Percentiles rank a stretch among this genome's conserved stretches.
Evolutionary conservation across 345 rosid species (phyloP).

Genomic region (Geranium brycei): DNA sequence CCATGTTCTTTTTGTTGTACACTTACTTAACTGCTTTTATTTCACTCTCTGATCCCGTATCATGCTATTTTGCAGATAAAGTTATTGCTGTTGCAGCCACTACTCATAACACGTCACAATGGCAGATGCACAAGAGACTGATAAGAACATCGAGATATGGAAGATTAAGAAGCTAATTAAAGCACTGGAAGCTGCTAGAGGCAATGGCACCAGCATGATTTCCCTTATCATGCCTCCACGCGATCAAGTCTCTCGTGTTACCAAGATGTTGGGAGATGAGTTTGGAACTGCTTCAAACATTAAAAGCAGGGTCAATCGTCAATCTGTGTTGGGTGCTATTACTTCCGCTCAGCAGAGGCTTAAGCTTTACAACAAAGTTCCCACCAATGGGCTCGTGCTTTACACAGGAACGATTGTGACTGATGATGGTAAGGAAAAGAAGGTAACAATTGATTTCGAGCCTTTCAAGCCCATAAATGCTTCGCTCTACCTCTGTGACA

Average conservation of each 20-base stretch:
- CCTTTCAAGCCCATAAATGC: slow-evolving; percentile 68
- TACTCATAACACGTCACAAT: slow-evolving; percentile 8
- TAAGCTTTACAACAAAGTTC: slow-evolving; percentile 57
- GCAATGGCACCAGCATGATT: slow-evolving; percentile 74
- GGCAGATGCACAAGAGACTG: slow-evolving; percentile 47
- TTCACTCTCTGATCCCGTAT: background rate
- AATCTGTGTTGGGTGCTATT: slow-evolving; percentile 59
- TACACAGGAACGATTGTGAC: slow-evolving; percentile 59
- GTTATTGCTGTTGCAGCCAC: background rate
- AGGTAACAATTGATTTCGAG: slow-evolving; percentile 63
- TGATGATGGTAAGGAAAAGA: slow-evolving; percentile 68
- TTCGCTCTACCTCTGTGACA: slow-evolving; percentile 57
- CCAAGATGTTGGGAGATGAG: slow-evolving; percentile 69
- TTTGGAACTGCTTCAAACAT: slow-evolving; percentile 69
- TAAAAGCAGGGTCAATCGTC: slow-evolving; percentile 67
- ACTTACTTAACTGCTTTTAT: background rate
- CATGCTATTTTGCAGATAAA: slow-evolving; percentile 13
- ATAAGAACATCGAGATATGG: slow-evolving; percentile 62
- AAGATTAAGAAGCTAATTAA: slow-evolving; percentile 58
- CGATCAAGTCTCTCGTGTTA: slow-evolving; percentile 55
- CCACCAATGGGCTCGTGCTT: slow-evolving; percentile 59
- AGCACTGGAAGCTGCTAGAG: slow-evolving; percentile 59
- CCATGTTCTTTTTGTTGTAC: background rate
- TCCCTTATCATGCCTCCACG: slow-evolving; percentile 69
- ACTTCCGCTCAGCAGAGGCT: slow-evolving; percentile 71